phyloP scores from a whole-genome alignment of 371 early-diverging fungal species.

The Apophysomyces sp. region DNA sequence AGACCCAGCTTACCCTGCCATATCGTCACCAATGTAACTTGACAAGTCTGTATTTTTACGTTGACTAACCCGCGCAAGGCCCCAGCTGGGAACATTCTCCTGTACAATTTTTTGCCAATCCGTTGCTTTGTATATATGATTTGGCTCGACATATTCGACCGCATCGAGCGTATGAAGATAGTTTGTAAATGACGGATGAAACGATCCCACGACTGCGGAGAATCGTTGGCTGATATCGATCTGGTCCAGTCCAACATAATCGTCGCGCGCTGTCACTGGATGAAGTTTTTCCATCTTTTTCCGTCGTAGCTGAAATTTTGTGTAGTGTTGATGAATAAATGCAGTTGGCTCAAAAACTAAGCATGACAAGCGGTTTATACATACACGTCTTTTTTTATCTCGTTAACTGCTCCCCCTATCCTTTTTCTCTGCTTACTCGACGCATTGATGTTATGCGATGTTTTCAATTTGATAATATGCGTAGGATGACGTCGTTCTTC shows the following conservation, averaged over 20 bases:
- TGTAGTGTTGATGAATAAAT: conserved; percentile 14
- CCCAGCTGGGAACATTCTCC: conserved; percentile 53
- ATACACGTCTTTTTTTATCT: neutral
- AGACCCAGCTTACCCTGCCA: conserved; percentile 56
- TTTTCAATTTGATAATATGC: conserved; percentile 15
- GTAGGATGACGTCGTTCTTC: neutral
- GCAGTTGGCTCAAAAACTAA: conserved; percentile 7
- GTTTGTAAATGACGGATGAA: conserved; percentile 25
- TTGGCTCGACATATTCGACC: conserved; percentile 55
- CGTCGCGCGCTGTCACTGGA: neutral
- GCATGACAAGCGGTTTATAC: neutral
- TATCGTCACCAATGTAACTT: conserved; percentile 34
- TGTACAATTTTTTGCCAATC: conserved; percentile 13
- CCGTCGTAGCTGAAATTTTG: conserved; percentile 7
- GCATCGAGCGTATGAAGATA: conserved; percentile 25
- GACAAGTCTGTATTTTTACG: conserved; percentile 27
- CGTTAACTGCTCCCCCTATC: neutral
- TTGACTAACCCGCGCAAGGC: conserved; percentile 55
- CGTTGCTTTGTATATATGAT: conserved; percentile 33
- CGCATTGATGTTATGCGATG: neutral
- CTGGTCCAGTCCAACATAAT: conserved; percentile 3
- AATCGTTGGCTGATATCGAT: conserved; percentile 17
- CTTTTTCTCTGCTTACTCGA: neutral
- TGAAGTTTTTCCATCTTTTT: neutral
- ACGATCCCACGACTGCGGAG: conserved; percentile 19